Percentiles rank a stretch among this genome's conserved stretches.
Conservation (phyloP, 2,329 filamentous ascomycete species). For the Geoglossum cookeanum region DNA sequence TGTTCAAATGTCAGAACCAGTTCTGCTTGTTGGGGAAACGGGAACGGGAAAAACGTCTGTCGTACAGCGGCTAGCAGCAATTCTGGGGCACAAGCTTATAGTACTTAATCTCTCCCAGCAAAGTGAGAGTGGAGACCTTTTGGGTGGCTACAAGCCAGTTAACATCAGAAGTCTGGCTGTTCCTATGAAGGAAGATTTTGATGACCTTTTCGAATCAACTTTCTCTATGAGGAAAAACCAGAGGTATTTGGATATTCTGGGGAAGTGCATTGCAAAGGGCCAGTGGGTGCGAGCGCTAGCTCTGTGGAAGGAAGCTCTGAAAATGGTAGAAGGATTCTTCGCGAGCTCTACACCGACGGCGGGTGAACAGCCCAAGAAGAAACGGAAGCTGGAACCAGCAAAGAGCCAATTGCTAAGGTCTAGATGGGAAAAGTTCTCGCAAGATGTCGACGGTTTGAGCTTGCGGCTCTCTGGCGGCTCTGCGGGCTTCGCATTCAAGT, state of each 20-base stretch:
- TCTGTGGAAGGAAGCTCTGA: constrained; percentile 74
- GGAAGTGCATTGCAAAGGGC: constrained; percentile 58
- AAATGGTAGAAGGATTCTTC: constrained; percentile 50
- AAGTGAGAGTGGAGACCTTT: constrained; percentile 85
- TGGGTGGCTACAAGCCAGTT: constrained; percentile 92
- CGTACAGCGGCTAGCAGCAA: constrained; percentile 75
- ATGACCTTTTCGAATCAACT: constrained; percentile 69
- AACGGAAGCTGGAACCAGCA: constrained; percentile 38
- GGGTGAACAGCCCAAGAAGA: constrained; percentile 52
- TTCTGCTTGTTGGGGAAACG: constrained; percentile 92
- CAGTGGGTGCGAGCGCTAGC: constrained; percentile 78
- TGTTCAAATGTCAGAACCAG: constrained; percentile 67
- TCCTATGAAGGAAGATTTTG: constrained; percentile 84
- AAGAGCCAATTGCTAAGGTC: constrained; percentile 36
- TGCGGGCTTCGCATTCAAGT: constrained; percentile 76
- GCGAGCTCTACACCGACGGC: constrained; percentile 4
- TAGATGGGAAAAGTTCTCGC: constrained; percentile 65
- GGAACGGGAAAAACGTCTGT: constrained; percentile 97
- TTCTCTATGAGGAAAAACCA: constrained; percentile 80
- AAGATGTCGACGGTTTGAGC: constrained; percentile 59
- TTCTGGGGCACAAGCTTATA: constrained; percentile 68
- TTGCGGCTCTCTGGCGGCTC: constrained; percentile 55
- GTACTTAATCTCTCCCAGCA: constrained; percentile 96
- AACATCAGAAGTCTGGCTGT: constrained; percentile 75
- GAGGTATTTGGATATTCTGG: constrained; percentile 63